A percentile compares a stretch with the other conserved stretches of the same genome.
Conservation (phyloP, 192 early-diverging fungal genomes). For the Rhizophlyctis rosea region DNA sequence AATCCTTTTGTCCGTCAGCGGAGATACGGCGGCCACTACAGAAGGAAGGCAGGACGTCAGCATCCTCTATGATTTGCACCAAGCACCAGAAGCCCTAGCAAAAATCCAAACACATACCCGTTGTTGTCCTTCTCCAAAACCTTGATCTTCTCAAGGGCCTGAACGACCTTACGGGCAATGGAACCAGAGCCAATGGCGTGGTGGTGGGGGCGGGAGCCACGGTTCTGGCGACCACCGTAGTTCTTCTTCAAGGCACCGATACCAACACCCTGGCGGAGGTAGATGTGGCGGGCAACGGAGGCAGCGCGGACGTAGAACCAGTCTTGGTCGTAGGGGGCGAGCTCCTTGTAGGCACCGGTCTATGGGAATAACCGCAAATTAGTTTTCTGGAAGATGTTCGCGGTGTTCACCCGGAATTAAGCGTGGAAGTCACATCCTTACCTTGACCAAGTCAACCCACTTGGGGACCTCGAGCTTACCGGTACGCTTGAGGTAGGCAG, state of each 20-base stretch:
- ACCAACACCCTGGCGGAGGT: conserved; percentile 92
- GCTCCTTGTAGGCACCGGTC: conserved; percentile 95
- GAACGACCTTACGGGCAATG: conserved; percentile 92
- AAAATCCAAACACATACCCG: conserved; percentile 47
- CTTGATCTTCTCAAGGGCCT: conserved; percentile 98
- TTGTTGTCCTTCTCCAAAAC: conserved; percentile 89
- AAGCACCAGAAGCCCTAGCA: neutral
- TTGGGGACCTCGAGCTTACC: conserved; percentile 98
- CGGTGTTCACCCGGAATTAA: too few relatives aligned
- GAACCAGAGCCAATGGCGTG: conserved; percentile 84
- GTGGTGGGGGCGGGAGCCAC: conserved; percentile 92
- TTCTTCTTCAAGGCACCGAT: conserved; percentile 92
- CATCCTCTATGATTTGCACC: neutral
- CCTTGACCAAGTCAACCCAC: conserved; percentile 99
- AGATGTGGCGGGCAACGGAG: conserved; percentile 97
- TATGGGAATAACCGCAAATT: too few relatives aligned
- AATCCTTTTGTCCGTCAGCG: conserved; percentile 94
- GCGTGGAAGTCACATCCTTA: too few relatives aligned
- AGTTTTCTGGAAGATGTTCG: too few relatives aligned
- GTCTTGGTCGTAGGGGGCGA: conserved; percentile 96
- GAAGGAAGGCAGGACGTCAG: conserved; percentile 4
- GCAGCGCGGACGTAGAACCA: conserved; percentile 97
- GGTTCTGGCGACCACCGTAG: conserved; percentile 89
- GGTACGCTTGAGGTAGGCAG: conserved; percentile 97
- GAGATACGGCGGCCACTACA: conserved; percentile 91